Base-by-base conservation (phyloP, 2,329 filamentous ascomycete species). In the Aurifilum marmelostoma region DNA sequence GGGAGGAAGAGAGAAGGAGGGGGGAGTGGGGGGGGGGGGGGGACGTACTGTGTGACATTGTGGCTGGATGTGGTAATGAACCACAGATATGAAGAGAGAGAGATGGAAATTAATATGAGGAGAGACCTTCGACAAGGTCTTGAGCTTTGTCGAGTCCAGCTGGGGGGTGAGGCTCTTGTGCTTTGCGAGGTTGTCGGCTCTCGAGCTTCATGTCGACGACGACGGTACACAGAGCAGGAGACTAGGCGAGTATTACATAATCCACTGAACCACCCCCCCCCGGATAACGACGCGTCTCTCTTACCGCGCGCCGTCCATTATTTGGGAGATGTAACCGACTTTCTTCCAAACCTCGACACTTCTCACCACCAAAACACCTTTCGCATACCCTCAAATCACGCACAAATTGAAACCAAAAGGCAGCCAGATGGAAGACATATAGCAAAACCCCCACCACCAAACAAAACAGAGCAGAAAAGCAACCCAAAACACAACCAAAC, bases 31-130 rank as follows among this genome's bases (percentile, higher is more conserved):
- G 34, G 34, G 4, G 2, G 27, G 18, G 9, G 2, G 24, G 21
- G 21, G 21, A 72, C 80, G 75, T 82, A 86, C 84, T 88, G 73
- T 82, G 80, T 34, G 80, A 79, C 78, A 82, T 82, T 62, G 68
- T 77, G 73, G 56, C 50, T n/a, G 18, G 21, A 32, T 50, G 24
- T 18, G 21, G 2, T 1, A 5, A 5, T 18, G 37, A 12, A 39
- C 2, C 5, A 39, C 11, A 39, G 52, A 32, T 14, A 63, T 6
- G 3, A 29, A 54, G 6, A 29, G 21, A 11, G n/a, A n/a, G 18
- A 29, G 8, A 1, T 6, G 11, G 6, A n/a, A n/a, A n/a, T n/a
- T n/a, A n/a, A n/a, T n/a, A n/a, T n/a, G n/a, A n/a, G 21, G 14
- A 29, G 1, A 47, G 41, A 21, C 41, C 41, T 47, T 47, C 16